Conservation (phyloP, 73 alveolate genomes). For the Tetrahymena malaccensis region DNA sequence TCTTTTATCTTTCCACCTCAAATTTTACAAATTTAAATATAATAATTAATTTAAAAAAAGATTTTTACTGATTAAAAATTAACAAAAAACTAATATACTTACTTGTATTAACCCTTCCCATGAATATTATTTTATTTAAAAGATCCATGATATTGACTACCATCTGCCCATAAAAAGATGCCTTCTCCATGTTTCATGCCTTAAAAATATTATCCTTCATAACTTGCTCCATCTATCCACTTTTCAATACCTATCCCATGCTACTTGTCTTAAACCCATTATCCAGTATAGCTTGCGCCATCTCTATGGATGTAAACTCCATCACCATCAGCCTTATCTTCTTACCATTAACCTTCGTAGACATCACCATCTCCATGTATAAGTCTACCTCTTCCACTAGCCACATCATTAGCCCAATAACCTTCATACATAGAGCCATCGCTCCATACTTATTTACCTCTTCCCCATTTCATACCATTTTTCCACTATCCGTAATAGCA, state of each 20-base stretch:
- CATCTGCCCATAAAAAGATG: slow-evolving; percentile 37
- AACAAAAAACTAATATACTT: background rate
- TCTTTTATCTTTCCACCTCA: background rate
- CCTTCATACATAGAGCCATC: slow-evolving; percentile 52
- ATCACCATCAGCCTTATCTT: slow-evolving; percentile 56
- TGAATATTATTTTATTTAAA: slow-evolving; percentile 35
- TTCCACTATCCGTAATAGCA: slow-evolving; percentile 34
- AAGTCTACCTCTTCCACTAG: slow-evolving; percentile 45
- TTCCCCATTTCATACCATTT: slow-evolving; percentile 49
- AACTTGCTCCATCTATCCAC: slow-evolving; percentile 32
- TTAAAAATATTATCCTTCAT: slow-evolving; percentile 28
- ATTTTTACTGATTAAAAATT: background rate
- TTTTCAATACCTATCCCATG: slow-evolving; percentile 30
- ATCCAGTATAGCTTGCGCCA: slow-evolving; percentile 37
- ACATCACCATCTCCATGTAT: slow-evolving; percentile 36
- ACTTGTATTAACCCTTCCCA: slow-evolving; percentile 38
- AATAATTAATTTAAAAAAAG: background rate
- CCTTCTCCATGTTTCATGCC: slow-evolving; percentile 48
- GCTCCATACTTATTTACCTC: slow-evolving; percentile 62
- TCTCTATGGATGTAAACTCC: slow-evolving; percentile 50
- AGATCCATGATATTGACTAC: slow-evolving; percentile 32
- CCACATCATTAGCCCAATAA: slow-evolving; percentile 31
- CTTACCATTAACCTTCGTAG: slow-evolving; percentile 50
- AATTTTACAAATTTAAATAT: background rate
- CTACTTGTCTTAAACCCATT: slow-evolving; percentile 30